Conservation (phyloP, 176 grass and related monocot genomes). For the Alopecurus myosuroides region DNA sequence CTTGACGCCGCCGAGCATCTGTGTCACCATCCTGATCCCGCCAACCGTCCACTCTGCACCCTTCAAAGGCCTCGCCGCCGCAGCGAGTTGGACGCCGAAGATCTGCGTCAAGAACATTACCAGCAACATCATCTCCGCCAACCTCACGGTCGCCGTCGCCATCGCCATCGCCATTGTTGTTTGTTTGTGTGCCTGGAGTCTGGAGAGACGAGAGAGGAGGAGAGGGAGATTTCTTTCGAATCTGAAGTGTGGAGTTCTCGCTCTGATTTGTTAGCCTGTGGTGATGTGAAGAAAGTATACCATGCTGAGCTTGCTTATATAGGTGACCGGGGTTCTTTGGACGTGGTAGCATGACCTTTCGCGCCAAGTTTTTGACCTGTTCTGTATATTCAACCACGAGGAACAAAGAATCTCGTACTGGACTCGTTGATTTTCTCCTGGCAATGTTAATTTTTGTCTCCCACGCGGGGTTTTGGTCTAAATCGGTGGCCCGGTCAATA, state of each 20-base stretch:
- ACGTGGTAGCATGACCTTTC: background rate
- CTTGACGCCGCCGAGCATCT: constrained; percentile 19
- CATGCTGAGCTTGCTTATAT: constrained; percentile 15
- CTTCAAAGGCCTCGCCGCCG: constrained; percentile 13
- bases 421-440: background rate
- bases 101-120: constrained; percentile 2
- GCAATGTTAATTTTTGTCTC: background rate
- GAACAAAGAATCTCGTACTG: background rate
- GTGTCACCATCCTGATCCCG: constrained; percentile 7
- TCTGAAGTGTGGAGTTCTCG: background rate
- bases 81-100: background rate
- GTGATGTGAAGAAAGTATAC: background rate
- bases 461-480: background rate
- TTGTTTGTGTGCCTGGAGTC: too few species aligned
- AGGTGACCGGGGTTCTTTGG: background rate
- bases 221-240: background rate
- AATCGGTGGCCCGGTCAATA: background rate
- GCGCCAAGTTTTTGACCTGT: constrained; percentile 3
- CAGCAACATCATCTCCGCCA: background rate
- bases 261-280: background rate
- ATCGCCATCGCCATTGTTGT: background rate
- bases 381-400: background rate
- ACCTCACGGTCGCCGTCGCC: background rate
- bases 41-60: background rate
- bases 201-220: background rate